Evolutionary conservation across 257 asterid species (phyloP).

Genomic region (Capsicum baccatum): DNA sequence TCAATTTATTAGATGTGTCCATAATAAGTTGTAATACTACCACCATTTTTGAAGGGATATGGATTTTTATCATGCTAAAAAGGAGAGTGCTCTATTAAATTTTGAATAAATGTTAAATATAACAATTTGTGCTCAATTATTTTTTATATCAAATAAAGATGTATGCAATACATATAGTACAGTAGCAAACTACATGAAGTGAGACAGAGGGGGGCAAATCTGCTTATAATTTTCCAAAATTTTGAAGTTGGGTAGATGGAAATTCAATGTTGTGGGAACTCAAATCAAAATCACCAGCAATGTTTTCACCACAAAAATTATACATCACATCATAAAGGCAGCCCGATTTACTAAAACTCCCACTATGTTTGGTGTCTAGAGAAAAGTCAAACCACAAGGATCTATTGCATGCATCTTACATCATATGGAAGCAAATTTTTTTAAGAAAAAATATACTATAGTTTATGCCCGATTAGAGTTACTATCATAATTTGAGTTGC

Average conservation of each 20-base stretch:
- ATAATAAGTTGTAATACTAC: not conserved
- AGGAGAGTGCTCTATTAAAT: not conserved
- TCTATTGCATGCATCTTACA: no score
- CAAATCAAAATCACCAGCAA: slow-evolving; percentile 5
- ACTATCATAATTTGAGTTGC: not conserved
- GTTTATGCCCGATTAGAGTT: not conserved
- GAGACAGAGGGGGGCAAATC: slow-evolving; percentile 15
- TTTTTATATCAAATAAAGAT: not conserved
- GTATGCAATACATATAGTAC: not conserved
- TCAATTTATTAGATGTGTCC: not conserved
- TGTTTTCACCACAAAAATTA: not conserved
- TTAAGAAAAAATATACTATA: not conserved
- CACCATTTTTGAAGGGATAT: no score
- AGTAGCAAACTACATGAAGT: not conserved
- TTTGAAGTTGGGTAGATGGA: not conserved
- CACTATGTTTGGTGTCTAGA: no score
- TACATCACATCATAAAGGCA: not conserved
- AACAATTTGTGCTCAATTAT: not conserved
- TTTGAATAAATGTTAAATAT: not conserved
- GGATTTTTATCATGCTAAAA: slow-evolving; percentile 16
- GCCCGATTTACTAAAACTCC: no score
- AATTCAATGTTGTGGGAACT: slow-evolving; percentile 26
- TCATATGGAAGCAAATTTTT: not conserved
- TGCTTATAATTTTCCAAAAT: not conserved
- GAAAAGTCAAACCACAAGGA: no score